Evolutionary conservation across 2,329 filamentous ascomycete species (phyloP), one percentile per base, ranked within the genome.

Genomic region (Aureobasidium mangrovei): DNA sequence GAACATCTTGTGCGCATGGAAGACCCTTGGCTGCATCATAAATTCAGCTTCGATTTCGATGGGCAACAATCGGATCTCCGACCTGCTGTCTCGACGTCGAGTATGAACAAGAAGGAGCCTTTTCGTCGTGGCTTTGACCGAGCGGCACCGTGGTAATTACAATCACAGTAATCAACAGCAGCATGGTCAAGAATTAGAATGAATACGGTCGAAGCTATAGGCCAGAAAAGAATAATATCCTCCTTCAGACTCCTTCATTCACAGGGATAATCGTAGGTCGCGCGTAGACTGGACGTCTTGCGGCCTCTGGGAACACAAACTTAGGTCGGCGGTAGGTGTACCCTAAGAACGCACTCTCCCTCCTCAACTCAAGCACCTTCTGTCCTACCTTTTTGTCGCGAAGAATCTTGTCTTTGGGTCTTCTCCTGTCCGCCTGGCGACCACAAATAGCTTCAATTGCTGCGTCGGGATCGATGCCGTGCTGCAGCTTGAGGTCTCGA

Each of bases 361-460:
- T 95, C 56, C 93, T 80, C 59, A 93, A 78, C 60, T 88, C 83
- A 68, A 97, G 73, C n/a, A 86, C 89, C 12, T 77, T 74, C 39
- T 76, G 77, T 39, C 82, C 84, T 5, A 85, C 78, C 7, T 74
- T 70, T 28, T 77, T 77, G 67, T 97, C 91, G 41, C 91, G 78
- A 29, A 97, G 72, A 55, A 97, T 71, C 63, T 86, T 85, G 68
- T 98, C 93, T n/a, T 91, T 78, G 0, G 91, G 83, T 58, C 91
- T 73, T 68, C 88, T 93, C 65, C 79, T 84, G 65, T 91, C 85
- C 33, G 31, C 18, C 63, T 83, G 85, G 47, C 72, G 75, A 12
- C 46, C 39, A 10, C 40, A 3, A 18, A 46, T 35, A 2, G 32
- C 28, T 10, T 49, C 29, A n/a, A 49, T n/a, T n/a, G 40, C 44